Percentiles rank a stretch among this genome's conserved stretches.
phyloP scores from a whole-genome alignment of 805 yeast species.

The Yarrowia osloensis region DNA sequence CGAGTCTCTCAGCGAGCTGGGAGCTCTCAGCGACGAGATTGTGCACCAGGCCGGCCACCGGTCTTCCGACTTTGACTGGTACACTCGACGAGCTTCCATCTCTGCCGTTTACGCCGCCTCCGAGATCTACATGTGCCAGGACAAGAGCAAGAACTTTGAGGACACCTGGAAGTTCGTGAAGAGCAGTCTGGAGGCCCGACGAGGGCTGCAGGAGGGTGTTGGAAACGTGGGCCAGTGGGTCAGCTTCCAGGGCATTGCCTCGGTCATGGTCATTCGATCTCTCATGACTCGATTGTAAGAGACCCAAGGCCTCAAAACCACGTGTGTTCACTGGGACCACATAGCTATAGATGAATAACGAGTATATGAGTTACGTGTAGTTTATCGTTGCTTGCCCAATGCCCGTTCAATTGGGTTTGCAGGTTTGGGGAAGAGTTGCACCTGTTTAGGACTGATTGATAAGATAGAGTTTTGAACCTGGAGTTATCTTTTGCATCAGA shows the following conservation, averaged over 20 bases:
- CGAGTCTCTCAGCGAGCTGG: constrained; percentile 65
- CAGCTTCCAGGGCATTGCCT: constrained; percentile 63
- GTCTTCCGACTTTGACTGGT: constrained; percentile 86
- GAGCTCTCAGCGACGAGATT: constrained; percentile 78
- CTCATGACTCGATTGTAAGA: constrained; percentile 45
- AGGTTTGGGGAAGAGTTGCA: background rate
- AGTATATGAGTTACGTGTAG: background rate
- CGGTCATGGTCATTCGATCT: constrained; percentile 67
- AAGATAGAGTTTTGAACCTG: background rate
- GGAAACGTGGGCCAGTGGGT: constrained; percentile 74
- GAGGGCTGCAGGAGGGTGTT: constrained; percentile 60
- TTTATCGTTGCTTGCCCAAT: too few relatives aligned
- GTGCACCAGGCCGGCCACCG: constrained; percentile 76
- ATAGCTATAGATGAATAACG: constrained; percentile 4
- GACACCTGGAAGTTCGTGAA: constrained; percentile 68
- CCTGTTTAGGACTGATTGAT: background rate
- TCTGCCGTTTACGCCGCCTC: constrained; percentile 70
- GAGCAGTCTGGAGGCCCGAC: constrained; percentile 56
- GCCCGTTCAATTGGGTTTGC: background rate
- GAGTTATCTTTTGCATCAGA: background rate
- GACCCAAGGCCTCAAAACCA: background rate
- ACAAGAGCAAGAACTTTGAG: constrained; percentile 55
- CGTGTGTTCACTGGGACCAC: background rate
- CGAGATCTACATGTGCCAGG: constrained; percentile 80
- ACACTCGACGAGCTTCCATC: constrained; percentile 75